These are phyloP conservation scores for Xylaria sp. DNA, from an alignment of 2,329 filamentous ascomycete genomes.

Conservation along the genomic window DNA sequence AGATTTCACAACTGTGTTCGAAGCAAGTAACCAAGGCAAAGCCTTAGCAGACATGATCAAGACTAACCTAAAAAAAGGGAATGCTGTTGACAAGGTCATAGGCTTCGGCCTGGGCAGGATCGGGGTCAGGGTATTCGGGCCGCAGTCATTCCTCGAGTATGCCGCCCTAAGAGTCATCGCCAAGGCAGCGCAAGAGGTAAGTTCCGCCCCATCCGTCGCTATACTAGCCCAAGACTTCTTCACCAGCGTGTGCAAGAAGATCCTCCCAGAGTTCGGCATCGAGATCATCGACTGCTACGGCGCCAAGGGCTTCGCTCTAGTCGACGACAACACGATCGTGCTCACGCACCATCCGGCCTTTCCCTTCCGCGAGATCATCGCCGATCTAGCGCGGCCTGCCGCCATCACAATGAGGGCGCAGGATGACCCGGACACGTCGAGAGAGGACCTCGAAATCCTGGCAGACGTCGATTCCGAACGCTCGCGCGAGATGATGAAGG, in stretches of 20 bases:
- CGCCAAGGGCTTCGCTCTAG: conserved; percentile 35
- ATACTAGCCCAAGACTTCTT: conserved; percentile 30
- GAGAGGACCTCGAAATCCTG: neutral
- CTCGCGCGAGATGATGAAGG: conserved; percentile 32
- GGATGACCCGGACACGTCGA: neutral
- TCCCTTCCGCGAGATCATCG: conserved; percentile 34
- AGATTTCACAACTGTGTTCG: neutral
- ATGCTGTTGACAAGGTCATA: conserved; percentile 34
- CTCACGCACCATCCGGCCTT: conserved; percentile 28
- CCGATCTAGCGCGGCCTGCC: conserved; percentile 36
- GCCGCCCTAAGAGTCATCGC: conserved; percentile 28
- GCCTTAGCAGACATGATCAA: conserved; percentile 5
- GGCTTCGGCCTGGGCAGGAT: conserved; percentile 35
- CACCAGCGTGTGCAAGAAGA: conserved; percentile 23
- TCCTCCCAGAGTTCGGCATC: conserved; percentile 26
- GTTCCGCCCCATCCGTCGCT: fast-evolving
- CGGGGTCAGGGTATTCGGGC: conserved; percentile 5
- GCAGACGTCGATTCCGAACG: conserved; percentile 27
- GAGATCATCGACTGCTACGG: conserved; percentile 33
- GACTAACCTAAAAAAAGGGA: neutral
- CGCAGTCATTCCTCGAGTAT: conserved; percentile 9
- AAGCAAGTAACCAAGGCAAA: neutral
- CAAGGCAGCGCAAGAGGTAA: conserved; percentile 13
- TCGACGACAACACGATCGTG: conserved; percentile 38
- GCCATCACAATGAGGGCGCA: conserved; percentile 33